Base-by-base conservation (phyloP, 2,329 filamentous ascomycete species). In the Furcasterigmium furcatum region DNA sequence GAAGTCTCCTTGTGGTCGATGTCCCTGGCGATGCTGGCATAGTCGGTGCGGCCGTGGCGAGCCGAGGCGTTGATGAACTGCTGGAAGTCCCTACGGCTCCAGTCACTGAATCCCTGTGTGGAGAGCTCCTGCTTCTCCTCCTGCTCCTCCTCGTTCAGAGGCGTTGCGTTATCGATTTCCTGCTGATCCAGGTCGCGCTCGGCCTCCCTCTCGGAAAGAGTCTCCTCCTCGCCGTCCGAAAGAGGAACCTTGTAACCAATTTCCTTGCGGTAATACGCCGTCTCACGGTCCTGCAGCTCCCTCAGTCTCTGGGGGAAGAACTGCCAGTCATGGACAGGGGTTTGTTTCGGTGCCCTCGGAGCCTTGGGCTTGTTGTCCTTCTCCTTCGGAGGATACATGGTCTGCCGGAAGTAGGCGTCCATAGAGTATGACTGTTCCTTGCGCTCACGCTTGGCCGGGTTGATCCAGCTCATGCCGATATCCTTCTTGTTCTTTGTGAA, bases 381-480 rank as follows among this genome's bases (percentile, higher is more conserved):
- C 82, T 65, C 90, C 84, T 88, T 94, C 29, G 81, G 78, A 10
- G 77, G 77, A 57, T 88, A 87, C 60, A 99, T 80, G 9, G 91
- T 89, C 58, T 95, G 85, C 54, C 92, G 87, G 70, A 97, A 99
- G 71, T 99, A 99, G 66, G 96, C 95, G 65, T 99, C 95, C 73
- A 99, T 96, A 1, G 92, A 96, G 64, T 99, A 99, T 5, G 90
- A 91, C 63, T 96, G 91, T 61, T 97, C 92, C 67, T 97, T 99
- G 59, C 94, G 88, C 71, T 99, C 95, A 66, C 94, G 91, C 76
- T 99, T 99, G 14, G 92, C 85, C 3, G 94, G 95, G 58, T 99
- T 96, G 71, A 99, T 99, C 95, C 95, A 99, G 60, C 77, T 91
- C 53, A 96, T 80, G 41, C 89, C 90, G 52, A 96, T 89, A 41